A percentile compares a stretch with the other conserved stretches of the same genome.
Conservation (phyloP, 306 rosid genomes). For the Abrus pulchellus region DNA sequence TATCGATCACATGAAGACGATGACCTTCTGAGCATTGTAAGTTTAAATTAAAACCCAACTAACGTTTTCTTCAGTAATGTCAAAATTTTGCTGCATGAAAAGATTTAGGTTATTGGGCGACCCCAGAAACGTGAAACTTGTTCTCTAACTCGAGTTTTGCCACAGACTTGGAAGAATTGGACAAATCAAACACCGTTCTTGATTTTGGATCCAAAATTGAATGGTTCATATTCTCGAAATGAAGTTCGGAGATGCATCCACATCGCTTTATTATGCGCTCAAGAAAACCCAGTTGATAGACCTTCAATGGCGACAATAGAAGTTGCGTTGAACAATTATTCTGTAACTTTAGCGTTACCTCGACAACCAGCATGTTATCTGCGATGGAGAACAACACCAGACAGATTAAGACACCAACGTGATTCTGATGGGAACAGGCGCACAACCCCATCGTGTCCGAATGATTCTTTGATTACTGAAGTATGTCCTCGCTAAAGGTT, state of each 20-base stretch:
- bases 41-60: neutral
- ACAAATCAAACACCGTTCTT: constrained; percentile 29
- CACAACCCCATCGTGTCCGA: neutral
- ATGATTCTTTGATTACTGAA: constrained; percentile 31
- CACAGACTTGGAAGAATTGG: constrained; percentile 55
- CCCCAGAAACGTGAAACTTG: neutral
- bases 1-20: neutral
- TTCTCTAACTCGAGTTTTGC: neutral
- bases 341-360: constrained; percentile 43
- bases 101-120: neutral
- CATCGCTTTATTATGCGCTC: constrained; percentile 43
- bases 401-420: neutral
- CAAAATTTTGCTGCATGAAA: neutral
- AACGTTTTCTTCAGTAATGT: neutral
- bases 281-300: constrained; percentile 42
- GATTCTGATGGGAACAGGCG: constrained; percentile 8
- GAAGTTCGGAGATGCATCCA: constrained; percentile 54
- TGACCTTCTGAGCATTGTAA: constrained; percentile 49
- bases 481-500: constrained; percentile 20
- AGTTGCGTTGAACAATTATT: constrained; percentile 46
- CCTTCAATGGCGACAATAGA: constrained; percentile 44
- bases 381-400: neutral
- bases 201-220: constrained; percentile 42
- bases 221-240: constrained; percentile 26
- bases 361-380: constrained; percentile 44